Percentiles rank a stretch among this genome's conserved stretches.
Evolutionary conservation across 768 basidiomycete genomes (phyloP).

Genomic region (Exidia glandulosa): DNA sequence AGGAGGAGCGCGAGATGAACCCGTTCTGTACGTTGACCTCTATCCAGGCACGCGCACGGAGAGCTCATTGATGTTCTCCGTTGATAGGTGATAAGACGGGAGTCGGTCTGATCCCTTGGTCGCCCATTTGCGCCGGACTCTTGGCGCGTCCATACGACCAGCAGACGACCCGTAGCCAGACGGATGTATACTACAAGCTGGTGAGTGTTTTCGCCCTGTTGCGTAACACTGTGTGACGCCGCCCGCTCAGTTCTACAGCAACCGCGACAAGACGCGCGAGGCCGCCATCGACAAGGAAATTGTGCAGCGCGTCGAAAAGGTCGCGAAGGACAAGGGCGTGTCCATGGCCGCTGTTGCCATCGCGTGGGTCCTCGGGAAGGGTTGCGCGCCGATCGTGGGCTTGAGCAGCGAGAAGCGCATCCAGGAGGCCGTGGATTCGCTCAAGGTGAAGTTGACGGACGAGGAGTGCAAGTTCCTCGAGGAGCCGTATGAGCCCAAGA

Average conservation of each 20-base stretch:
- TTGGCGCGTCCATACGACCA: conserved; percentile 30
- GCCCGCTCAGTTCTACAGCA: neutral
- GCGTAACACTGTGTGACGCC: too few relatives aligned
- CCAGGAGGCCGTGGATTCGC: conserved; percentile 31
- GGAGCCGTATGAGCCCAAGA: conserved; percentile 38
- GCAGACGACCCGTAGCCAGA: conserved; percentile 28
- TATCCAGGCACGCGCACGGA: conserved; percentile 13
- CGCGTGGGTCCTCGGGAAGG: conserved; percentile 39
- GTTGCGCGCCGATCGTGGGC: conserved; percentile 51
- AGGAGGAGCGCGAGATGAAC: conserved; percentile 57
- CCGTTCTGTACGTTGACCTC: conserved; percentile 21
- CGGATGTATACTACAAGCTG: conserved; percentile 15
- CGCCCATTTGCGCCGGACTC: conserved; percentile 42
- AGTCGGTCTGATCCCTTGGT: conserved; percentile 50
- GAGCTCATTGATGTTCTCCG: neutral
- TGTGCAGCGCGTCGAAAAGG: conserved; percentile 35
- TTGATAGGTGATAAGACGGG: conserved; percentile 32
- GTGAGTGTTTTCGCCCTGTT: neutral
- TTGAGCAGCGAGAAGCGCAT: conserved; percentile 41
- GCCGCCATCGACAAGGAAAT: conserved; percentile 7
- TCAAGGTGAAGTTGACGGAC: conserved; percentile 37
- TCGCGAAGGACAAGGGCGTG: conserved; percentile 39
- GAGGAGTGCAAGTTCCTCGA: conserved; percentile 49
- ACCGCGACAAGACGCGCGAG: conserved; percentile 6
- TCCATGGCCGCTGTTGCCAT: conserved; percentile 49